A percentile compares a stretch with the other conserved stretches of the same genome.
Evolutionary conservation across 441 rosid species (phyloP).

Genomic region (Croton setiger): DNA sequence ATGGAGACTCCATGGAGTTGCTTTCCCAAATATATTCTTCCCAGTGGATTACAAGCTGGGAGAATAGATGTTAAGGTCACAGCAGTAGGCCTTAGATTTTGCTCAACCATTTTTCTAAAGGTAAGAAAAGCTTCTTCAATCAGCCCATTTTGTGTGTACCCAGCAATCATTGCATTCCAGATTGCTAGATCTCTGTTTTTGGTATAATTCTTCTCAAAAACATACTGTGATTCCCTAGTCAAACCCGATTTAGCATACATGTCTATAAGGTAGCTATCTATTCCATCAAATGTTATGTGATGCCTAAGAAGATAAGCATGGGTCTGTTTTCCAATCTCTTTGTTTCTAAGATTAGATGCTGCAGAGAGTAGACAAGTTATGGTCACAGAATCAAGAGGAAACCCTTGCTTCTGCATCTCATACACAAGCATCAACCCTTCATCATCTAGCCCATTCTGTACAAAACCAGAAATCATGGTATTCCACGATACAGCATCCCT

Average conservation of each 20-base stretch:
- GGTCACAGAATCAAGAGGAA: conserved; percentile 62
- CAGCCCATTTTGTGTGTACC: conserved; percentile 66
- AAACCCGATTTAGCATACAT: conserved; percentile 84
- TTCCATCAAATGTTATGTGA: conserved; percentile 59
- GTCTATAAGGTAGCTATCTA: conserved; percentile 76
- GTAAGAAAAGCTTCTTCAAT: conserved; percentile 50
- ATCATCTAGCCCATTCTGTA: conserved; percentile 74
- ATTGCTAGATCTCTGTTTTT: conserved; percentile 64
- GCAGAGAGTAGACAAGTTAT: conserved; percentile 73
- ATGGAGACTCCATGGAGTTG: conserved; percentile 75
- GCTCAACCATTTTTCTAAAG: conserved; percentile 57
- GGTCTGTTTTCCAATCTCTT: conserved; percentile 66
- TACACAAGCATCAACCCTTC: conserved; percentile 78
- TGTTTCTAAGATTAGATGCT: conserved; percentile 76
- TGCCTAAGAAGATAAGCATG: conserved; percentile 77
- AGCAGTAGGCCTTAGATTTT: conserved; percentile 54
- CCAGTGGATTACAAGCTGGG: conserved; percentile 66
- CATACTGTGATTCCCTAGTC: conserved; percentile 38
- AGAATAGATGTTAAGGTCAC: conserved; percentile 70
- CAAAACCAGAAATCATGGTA: conserved; percentile 74
- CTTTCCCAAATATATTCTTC: conserved; percentile 63
- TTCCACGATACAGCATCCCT: conserved; percentile 86
- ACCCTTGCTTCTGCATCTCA: conserved; percentile 81
- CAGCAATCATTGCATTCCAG: conserved; percentile 91
- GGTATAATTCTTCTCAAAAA: conserved; percentile 39